Evolutionary conservation across 2,329 filamentous ascomycete genomes (phyloP), one percentile per base, ranked within the genome.

Genomic region (Hypoxylon sp.): DNA sequence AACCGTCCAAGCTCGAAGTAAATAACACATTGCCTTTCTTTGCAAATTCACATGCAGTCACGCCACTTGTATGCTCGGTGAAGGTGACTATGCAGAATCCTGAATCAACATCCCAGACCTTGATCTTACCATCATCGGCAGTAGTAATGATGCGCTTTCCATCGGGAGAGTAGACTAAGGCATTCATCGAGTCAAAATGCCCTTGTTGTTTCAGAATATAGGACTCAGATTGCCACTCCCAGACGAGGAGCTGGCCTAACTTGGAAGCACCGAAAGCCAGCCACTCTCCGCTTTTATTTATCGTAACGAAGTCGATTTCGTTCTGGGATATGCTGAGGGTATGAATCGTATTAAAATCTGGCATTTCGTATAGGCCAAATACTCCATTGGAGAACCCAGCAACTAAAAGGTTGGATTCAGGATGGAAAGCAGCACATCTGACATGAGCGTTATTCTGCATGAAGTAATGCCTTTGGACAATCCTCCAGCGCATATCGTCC

Each of bases 141-240:
- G 93, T 92, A 0, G 96, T 99, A 65, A 99, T 91, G 69, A 99
- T 93, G 41, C 92, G 90, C 76, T 97, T 93, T 3, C 96, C 95
- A 75, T 98, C 95, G 0, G 96, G 94, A 4, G 96, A 95, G 80
- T 98, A 99, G 7, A 92, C 91, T 3, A 99, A 85, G 0, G 94
- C 88, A 79, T 98, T 98, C 88, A 98, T 94, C 1, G 93, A 92
- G 78, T 99, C 96, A 71, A 97, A 94, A 80, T 99, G 96, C 0
- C 95, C 96, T 80, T 98, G 96, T 77, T 99, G 96, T 81, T 99
- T 99, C 51, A 99, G 84, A 64, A 99, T 97, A 79, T 99, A 99
- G 5, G 95, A 98, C 80, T 99, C 97, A 0, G 96, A 99, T 78
- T 98, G 95, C 94, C 97, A 99, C 79, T 99, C 96, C 96, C 96